Base-by-base conservation (phyloP, 306 rosid species). In the Boehmeria nivea region DNA sequence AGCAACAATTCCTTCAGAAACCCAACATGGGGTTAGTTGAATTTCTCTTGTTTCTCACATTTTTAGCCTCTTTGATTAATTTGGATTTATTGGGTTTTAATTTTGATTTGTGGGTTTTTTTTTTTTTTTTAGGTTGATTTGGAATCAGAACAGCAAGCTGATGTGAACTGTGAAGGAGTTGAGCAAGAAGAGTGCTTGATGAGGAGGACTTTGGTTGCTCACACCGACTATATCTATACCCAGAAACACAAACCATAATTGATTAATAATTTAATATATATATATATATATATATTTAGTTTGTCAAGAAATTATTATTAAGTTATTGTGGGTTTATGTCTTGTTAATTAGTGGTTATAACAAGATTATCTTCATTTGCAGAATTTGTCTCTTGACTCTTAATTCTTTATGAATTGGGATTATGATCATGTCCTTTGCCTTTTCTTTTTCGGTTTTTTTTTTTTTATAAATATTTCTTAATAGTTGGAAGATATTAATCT, bases 181-280 rank as follows among this genome's bases (percentile, higher is more conserved):
- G 70, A 45, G 8, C 76, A 77, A 73, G 96, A 84, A 12, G 96
- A 82, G 50, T 88, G 94, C 54, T 73, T 88, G 66, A 78, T 77
- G 82, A 77, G 89, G 65, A 79, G 85, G 76, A 84, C 94, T 43
- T 73, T 84, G 59, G 83, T 68, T 43, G 96, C 96, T 53, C 96
- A 88, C 51, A 50, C 76, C 3, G 96, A 88, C 43, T 88, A 88
- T 45, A 80, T 88, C 71, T 88, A 88, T 57, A 84, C 96, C 33
- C 87, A 84, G 76, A 82, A 88, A 43, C 65, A 43, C 2, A 72
- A 82, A 25, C 93, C 95, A 46, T 83, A 65, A 34, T 20, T 1
- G 14, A 43, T 5, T 13, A 16, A 12, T 23, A 83, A 37, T 52
- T 49, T 44, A 4, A 16, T 51, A 31, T 25, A 52, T 50, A 25